Conservation (phyloP, 768 basidiomycete genomes). For the Cystoderma amianthinum region DNA sequence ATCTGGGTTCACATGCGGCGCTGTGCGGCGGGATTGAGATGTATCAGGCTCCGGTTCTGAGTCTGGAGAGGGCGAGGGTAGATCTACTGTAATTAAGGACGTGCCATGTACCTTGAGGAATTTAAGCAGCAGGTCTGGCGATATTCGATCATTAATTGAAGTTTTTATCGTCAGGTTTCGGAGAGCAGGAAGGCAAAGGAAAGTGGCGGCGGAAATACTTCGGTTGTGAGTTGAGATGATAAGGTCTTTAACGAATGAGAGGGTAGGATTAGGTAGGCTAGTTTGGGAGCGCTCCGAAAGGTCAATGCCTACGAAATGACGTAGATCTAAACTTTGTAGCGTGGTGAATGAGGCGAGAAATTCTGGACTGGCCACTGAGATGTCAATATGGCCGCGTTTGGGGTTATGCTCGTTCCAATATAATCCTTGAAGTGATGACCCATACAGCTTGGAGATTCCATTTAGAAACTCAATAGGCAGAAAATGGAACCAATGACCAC, state of each 20-base stretch:
- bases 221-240: slow-evolving; percentile 31
- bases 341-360: slow-evolving; percentile 33
- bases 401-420: slow-evolving; percentile 35
- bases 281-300: not conserved
- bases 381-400: slow-evolving; percentile 8
- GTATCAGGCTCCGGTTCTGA: slow-evolving; percentile 25
- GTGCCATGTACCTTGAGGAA: slow-evolving; percentile 37
- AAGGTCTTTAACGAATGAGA: slow-evolving; percentile 36
- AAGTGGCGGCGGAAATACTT: slow-evolving; percentile 29
- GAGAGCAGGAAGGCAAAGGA: slow-evolving; percentile 34
- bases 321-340: slow-evolving; percentile 39
- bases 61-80: slow-evolving; percentile 26
- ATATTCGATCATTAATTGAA: slow-evolving; percentile 9
- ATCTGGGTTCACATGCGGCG: slow-evolving; percentile 28
- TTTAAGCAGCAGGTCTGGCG: slow-evolving; percentile 16
- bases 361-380: slow-evolving; percentile 20
- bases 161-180: slow-evolving; percentile 33
- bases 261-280: slow-evolving; percentile 20
- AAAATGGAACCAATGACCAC: slow-evolving; percentile 36
- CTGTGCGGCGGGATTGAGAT: slow-evolving; percentile 13
- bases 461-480: slow-evolving; percentile 37
- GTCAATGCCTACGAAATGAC: too few species aligned
- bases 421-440: slow-evolving; percentile 31
- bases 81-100: slow-evolving; percentile 30
- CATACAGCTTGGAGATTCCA: slow-evolving; percentile 31